These are phyloP conservation scores for Mimosa bimucronata DNA, from an alignment of 306 rosid species.

Conservation along the genomic window DNA sequence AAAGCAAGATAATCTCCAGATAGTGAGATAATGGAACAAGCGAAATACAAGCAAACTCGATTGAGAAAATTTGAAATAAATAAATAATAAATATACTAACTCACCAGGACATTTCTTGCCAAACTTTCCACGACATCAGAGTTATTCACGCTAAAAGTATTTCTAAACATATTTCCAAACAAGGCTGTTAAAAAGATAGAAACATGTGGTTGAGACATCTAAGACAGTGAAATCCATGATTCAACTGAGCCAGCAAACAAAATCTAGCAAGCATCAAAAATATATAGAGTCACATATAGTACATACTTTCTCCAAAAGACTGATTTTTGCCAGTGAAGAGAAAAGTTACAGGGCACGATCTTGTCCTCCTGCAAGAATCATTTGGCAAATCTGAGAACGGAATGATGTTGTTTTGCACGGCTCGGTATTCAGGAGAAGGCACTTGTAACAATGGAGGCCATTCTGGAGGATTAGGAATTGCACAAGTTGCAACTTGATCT, in stretches of 20 bases:
- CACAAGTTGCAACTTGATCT: conserved; percentile 66
- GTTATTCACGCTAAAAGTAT: conserved; percentile 42
- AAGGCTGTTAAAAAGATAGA: conserved; percentile 54
- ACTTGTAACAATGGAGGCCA: conserved; percentile 86
- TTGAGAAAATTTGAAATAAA: background rate
- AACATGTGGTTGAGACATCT: conserved; percentile 33
- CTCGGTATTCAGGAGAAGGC: conserved; percentile 68
- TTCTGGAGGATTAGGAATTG: conserved; percentile 59
- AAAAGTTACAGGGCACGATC: conserved; percentile 73
- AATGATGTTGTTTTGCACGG: conserved; percentile 53
- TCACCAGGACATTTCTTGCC: conserved; percentile 63
- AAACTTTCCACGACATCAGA: conserved; percentile 47
- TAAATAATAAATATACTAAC: conserved; percentile 34
- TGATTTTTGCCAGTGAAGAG: conserved; percentile 79
- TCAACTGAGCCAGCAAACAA: background rate
- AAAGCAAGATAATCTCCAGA: conserved; percentile 13
- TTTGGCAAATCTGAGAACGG: conserved; percentile 63
- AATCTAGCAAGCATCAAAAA: too few relatives aligned
- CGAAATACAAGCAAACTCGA: background rate
- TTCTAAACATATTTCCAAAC: conserved; percentile 58
- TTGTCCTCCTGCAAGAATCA: conserved; percentile 61
- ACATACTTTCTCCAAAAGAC: conserved; percentile 69
- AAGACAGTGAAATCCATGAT: conserved; percentile 16
- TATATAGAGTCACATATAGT: background rate
- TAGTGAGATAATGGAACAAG: conserved; percentile 15